Percentiles rank a stretch among this genome's conserved stretches.
Evolutionary conservation across 352 stramenopile species (phyloP).

Genomic region (Elongisporangium undulatum): DNA sequence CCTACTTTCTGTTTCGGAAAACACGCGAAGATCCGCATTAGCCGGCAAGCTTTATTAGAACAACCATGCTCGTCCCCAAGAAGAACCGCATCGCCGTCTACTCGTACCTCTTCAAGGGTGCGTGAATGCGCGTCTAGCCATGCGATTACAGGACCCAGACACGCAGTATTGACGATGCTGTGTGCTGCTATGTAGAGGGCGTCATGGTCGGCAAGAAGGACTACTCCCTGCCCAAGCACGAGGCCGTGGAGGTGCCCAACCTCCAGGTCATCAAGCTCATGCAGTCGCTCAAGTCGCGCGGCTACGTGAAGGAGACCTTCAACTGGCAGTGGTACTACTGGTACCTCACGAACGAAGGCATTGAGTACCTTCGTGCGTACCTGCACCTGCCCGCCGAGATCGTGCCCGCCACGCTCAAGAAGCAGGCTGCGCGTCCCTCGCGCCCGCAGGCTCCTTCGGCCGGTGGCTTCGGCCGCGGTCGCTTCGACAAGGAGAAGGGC

Average conservation of each 20-base stretch:
- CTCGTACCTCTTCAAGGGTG: conserved; percentile 96
- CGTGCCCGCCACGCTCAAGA: conserved; percentile 98
- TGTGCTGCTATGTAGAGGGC: conserved; percentile 46
- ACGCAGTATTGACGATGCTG: neutral
- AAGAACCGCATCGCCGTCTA: conserved; percentile 99
- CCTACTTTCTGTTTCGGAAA: conserved; percentile 52
- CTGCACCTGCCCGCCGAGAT: conserved; percentile 98
- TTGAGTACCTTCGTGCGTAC: conserved; percentile 99
- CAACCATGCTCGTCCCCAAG: conserved; percentile 94
- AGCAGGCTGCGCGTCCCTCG: conserved; percentile 84
- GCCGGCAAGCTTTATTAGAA: conserved; percentile 86
- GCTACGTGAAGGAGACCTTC: conserved; percentile 98
- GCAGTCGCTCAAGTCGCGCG: conserved; percentile 97
- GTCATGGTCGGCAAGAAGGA: conserved; percentile 91
- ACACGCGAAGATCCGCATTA: conserved; percentile 87
- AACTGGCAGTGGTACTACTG: conserved; percentile 99
- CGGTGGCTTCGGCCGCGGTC: conserved; percentile 78
- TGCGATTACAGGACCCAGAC: neutral
- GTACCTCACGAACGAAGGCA: conserved; percentile 98
- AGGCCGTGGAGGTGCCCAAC: conserved; percentile 98
- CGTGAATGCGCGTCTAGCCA: conserved; percentile 10
- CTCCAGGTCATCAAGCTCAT: conserved; percentile 98
- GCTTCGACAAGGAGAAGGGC: conserved; percentile 89
- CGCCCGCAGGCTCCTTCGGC: conserved; percentile 71
- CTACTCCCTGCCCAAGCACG: conserved; percentile 88